Conservation (phyloP, 2,329 filamentous ascomycete genomes). For the Zasmidium cellare region DNA sequence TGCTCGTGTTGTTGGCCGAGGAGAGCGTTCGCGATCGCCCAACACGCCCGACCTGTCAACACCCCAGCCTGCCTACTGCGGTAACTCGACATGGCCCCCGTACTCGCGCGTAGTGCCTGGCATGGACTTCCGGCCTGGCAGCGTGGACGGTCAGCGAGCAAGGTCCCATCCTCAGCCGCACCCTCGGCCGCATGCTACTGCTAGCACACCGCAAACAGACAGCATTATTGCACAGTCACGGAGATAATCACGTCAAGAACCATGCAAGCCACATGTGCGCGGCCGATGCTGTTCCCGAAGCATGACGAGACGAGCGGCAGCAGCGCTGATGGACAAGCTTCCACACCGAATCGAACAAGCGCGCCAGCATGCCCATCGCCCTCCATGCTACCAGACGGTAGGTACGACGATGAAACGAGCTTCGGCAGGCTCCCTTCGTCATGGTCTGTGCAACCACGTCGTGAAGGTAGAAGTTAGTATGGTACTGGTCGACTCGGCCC, state of each 20-base stretch:
- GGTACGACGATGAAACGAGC: neutral
- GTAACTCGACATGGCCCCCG: neutral
- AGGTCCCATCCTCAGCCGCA: neutral
- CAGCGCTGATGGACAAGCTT: neutral
- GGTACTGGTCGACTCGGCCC: neutral
- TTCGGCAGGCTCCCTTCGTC: neutral
- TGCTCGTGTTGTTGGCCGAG: neutral
- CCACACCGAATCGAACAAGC: neutral
- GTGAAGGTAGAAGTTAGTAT: neutral
- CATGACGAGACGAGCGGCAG: neutral
- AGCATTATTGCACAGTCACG: neutral
- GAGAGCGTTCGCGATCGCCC: neutral
- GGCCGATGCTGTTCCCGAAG: neutral
- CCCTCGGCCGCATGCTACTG: neutral
- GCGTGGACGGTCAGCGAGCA: neutral
- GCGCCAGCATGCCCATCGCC: neutral
- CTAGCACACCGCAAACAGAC: neutral
- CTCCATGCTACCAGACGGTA: neutral
- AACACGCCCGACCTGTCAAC: neutral
- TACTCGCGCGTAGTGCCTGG: neutral
- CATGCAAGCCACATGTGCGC: conserved; percentile 1
- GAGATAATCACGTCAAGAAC: neutral
- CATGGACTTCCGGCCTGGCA: neutral
- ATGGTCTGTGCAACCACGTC: neutral
- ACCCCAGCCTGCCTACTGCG: neutral